Conservation (phyloP, 1,284 basidiomycete species). For the Moesziomyces sp. region DNA sequence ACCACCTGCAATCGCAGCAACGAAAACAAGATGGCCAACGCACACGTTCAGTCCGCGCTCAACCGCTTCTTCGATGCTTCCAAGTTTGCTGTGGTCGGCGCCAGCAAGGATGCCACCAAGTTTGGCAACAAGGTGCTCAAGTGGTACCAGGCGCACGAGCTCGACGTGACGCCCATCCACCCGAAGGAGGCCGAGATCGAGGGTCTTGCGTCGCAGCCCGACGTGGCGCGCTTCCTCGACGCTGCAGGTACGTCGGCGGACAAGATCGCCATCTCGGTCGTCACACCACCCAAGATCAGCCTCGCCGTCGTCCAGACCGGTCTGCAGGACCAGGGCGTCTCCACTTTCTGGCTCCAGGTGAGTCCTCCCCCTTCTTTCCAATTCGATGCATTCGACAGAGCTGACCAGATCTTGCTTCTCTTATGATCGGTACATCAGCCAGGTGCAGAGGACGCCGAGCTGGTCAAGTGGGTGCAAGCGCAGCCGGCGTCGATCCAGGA, state of each 20-base stretch:
- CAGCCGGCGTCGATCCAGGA: conserved; percentile 52
- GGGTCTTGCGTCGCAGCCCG: conserved; percentile 22
- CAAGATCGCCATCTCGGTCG: conserved; percentile 57
- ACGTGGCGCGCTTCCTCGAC: conserved; percentile 25
- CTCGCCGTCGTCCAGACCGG: conserved; percentile 53
- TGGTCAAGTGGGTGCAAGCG: conserved; percentile 55
- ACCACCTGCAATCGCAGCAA: not conserved
- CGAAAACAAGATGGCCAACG: conserved; percentile 24
- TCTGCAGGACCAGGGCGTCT: conserved; percentile 46
- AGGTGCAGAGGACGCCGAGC: conserved; percentile 56
- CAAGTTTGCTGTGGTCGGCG: conserved; percentile 60
- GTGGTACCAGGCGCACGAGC: conserved; percentile 57
- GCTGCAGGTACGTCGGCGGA: conserved; percentile 24
- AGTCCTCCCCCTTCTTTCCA: not conserved
- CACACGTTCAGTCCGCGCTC: conserved; percentile 38
- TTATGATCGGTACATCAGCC: conserved; percentile 20
- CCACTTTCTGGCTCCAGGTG: conserved; percentile 61
- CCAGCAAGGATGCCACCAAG: conserved; percentile 60
- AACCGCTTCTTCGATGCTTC: conserved; percentile 53
- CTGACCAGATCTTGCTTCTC: not conserved
- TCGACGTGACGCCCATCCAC: conserved; percentile 60
- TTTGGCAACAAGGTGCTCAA: conserved; percentile 64
- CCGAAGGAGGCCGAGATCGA: conserved; percentile 59
- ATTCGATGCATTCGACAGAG: no score
- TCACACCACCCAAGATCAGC: conserved; percentile 61